These are phyloP conservation scores for Candida tallmaniae DNA, from an alignment of 805 yeast genomes.

Conservation along the genomic window DNA sequence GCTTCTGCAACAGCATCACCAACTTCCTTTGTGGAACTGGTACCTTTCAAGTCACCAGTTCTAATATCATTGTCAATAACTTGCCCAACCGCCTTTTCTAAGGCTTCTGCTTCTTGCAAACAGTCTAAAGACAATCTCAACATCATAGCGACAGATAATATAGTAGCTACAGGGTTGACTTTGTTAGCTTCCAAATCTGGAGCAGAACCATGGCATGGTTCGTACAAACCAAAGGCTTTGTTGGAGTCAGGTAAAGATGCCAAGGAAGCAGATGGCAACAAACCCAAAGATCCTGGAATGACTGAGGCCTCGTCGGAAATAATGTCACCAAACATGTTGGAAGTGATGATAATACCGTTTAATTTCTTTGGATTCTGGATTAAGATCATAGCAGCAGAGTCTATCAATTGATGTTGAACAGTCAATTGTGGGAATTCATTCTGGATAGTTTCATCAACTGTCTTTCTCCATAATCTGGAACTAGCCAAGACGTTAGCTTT, in stretches of 20 bases:
- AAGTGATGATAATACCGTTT: constrained; percentile 89
- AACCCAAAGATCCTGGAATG: constrained; percentile 95
- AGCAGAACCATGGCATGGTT: constrained; percentile 98
- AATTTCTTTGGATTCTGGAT: constrained; percentile 86
- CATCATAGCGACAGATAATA: constrained; percentile 97
- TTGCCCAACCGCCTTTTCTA: constrained; percentile 30
- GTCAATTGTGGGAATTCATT: constrained; percentile 88
- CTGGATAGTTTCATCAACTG: constrained; percentile 78
- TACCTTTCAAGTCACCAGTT: constrained; percentile 90
- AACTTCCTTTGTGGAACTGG: constrained; percentile 79
- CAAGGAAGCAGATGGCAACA: constrained; percentile 92
- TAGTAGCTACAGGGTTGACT: constrained; percentile 95
- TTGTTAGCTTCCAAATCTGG: constrained; percentile 86
- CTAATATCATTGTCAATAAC: constrained; percentile 81
- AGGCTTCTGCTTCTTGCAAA: constrained; percentile 62
- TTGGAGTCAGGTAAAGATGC: constrained; percentile 96
- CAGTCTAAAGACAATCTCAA: constrained; percentile 82
- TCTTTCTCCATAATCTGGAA: constrained; percentile 93
- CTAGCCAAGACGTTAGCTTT: constrained; percentile 97
- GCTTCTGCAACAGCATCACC: constrained; percentile 89
- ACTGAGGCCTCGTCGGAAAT: constrained; percentile 97
- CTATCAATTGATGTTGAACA: constrained; percentile 91
- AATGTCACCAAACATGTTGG: constrained; percentile 98
- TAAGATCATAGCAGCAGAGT: constrained; percentile 97
- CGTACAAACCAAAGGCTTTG: constrained; percentile 92